These are phyloP conservation scores for Pleurostoma richardsiae DNA, from an alignment of 2,329 filamentous ascomycete genomes.

Conservation along the genomic window DNA sequence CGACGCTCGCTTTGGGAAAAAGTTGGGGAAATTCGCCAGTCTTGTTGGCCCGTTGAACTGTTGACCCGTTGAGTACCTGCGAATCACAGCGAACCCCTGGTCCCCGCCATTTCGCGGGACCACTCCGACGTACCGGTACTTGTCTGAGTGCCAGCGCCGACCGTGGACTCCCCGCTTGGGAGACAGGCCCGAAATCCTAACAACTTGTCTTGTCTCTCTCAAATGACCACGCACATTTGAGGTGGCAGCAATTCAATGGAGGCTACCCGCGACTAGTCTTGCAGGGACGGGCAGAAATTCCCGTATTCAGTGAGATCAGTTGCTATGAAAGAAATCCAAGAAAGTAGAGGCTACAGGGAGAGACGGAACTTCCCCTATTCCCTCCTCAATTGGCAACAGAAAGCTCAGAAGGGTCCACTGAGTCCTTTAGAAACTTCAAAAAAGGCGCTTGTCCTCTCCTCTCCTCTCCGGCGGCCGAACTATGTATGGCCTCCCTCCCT, in stretches of 20 bases:
- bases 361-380: not conserved
- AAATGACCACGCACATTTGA: not conserved
- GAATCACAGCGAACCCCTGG: not conserved
- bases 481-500: not conserved
- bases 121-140: not conserved
- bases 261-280: not conserved
- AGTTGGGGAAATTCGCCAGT: conserved; percentile 20
- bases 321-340: no score
- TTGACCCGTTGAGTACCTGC: conserved; percentile 12
- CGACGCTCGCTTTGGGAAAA: conserved; percentile 10
- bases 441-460: not conserved
- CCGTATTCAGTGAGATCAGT: not conserved
- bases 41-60: conserved; percentile 19
- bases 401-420: not conserved
- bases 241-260: not conserved
- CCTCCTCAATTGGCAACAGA: not conserved
- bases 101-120: not conserved
- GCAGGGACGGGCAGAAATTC: not conserved
- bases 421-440: not conserved
- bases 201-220: not conserved
- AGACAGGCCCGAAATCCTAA: not conserved
- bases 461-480: not conserved
- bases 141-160: not conserved
- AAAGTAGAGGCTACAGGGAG: not conserved
- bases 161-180: not conserved